Evolutionary conservation across 169 alveolate species (phyloP).

Genomic region (Theileria annulata): DNA sequence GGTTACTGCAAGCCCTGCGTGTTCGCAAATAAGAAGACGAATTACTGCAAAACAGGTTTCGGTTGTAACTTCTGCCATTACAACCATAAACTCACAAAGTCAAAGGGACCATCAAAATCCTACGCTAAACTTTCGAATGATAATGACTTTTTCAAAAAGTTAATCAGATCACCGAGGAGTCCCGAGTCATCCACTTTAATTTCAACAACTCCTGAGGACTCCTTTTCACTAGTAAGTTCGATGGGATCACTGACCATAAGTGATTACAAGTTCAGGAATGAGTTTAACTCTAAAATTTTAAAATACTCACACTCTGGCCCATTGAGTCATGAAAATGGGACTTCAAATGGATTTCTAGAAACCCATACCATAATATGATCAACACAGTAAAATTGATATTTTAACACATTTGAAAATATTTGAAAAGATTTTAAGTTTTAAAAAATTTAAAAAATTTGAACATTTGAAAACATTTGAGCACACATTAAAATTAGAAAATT

Average conservation of each 20-base stretch:
- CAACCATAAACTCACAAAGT: slow-evolving; percentile 65
- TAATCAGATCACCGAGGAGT: neutral
- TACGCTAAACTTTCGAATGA: neutral
- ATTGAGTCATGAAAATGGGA: neutral
- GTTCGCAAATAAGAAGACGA: slow-evolving; percentile 72
- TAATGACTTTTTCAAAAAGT: neutral
- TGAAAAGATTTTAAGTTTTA: neutral
- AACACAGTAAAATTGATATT: neutral
- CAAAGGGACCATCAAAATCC: neutral
- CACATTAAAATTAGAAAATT: neutral
- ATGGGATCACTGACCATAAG: neutral
- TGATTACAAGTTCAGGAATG: neutral
- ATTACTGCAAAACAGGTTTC: slow-evolving; percentile 72
- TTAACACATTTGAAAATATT: neutral
- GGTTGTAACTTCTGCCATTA: slow-evolving; percentile 74
- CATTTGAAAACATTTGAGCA: neutral
- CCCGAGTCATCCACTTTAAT: neutral
- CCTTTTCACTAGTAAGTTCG: neutral
- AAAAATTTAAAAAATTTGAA: too few species aligned
- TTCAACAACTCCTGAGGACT: slow-evolving; percentile 1
- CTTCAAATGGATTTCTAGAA: neutral
- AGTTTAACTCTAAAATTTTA: neutral
- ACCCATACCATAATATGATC: neutral
- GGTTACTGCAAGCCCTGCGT: slow-evolving; percentile 81
- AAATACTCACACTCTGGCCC: neutral